Conservation (phyloP, 306 rosid genomes). For the Dryas alaskensis region DNA sequence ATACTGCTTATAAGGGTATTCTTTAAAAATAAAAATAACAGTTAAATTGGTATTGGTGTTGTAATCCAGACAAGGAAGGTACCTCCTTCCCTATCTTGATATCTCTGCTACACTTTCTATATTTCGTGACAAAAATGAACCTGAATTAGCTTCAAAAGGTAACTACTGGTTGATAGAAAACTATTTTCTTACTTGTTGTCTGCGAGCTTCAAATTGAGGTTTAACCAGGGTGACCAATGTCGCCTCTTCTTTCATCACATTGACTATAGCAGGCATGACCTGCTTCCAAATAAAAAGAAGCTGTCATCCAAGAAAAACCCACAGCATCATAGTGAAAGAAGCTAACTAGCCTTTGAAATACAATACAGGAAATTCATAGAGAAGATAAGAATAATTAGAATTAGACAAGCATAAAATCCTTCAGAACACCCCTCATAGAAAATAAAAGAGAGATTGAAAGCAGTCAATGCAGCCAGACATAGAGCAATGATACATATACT, state of each 20-base stretch:
- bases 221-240: constrained; percentile 76
- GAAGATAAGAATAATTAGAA: neutral
- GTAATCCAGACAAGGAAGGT: neutral
- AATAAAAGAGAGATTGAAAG: constrained; percentile 6
- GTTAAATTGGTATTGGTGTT: neutral
- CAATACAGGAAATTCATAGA: neutral
- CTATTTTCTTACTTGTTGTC: constrained; percentile 68
- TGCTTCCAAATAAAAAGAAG: constrained; percentile 19
- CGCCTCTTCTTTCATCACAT: constrained; percentile 80
- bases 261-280: constrained; percentile 96
- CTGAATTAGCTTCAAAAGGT: neutral
- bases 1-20: neutral
- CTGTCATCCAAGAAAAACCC: neutral
- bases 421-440: neutral
- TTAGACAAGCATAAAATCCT: neutral
- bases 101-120: neutral
- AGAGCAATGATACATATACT: neutral
- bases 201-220: constrained; percentile 91
- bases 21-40: neutral
- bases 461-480: neutral
- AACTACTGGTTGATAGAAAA: constrained; percentile 3
- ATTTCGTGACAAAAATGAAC: neutral
- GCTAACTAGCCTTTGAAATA: neutral
- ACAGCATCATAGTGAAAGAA: neutral
- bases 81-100: neutral